Evolutionary conservation across 768 basidiomycete species (phyloP), one percentile per base, ranked within the genome.

Genomic region (Lyophyllum decastes): DNA sequence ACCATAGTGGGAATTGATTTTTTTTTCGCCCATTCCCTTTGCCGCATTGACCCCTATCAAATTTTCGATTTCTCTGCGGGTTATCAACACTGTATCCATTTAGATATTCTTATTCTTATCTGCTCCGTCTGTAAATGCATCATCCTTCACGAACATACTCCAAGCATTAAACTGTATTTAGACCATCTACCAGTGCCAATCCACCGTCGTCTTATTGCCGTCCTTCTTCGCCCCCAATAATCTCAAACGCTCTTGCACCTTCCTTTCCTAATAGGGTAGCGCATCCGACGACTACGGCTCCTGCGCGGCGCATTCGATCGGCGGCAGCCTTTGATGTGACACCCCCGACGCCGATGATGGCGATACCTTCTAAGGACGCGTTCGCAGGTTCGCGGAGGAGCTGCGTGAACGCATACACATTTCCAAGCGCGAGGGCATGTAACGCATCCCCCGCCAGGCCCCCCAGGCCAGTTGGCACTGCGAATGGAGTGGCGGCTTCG

Each of bases 291-390:
- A 86, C 83, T 48, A 75, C 72, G 9, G 93, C 93, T 2, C 93
- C 92, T 10, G 85, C 90, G 46, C 76, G 75, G n/a, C 75, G 73
- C 91, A 94, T 94, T 54, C 93, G 78, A 52, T 72, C 68, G 12
- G 79, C 84, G 2, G 84, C 86, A 21, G 74, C 87, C 5, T 76
- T 72, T 21, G 82, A 81, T 2, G 82, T 86, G 17, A 93, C 90
- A 5, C 93, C 93, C 1, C 94, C 93, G n/a, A 89, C 87, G 2
- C 92, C 94, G 46, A 95, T 82, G 54, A 94, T 75, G 49, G 75
- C 74, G 54, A 93, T 81, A 2, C 73, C 64, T 26, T 68, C 69
- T 38, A 92, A 63, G 0, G 76, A 76, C 2, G 69, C 61, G 49
- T 72, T 49, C 62, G 54, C 25, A 76, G 75, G 47, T 69, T 69